Conservation (phyloP, 495 filamentous ascomycete genomes). For the Ramalina intermedia region DNA sequence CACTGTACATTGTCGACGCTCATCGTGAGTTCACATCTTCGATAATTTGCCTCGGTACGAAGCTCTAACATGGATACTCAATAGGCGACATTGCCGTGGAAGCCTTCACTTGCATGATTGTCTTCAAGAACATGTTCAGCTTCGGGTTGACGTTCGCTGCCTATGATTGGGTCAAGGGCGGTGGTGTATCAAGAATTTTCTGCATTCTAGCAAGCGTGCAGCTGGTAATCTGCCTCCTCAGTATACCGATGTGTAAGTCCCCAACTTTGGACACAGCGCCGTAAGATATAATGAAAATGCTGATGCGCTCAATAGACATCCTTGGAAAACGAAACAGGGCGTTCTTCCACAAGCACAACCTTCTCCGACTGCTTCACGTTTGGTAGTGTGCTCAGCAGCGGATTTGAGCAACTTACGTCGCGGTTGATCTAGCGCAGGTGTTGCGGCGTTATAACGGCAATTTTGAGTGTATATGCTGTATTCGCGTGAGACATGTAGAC, state of each 20-base stretch:
- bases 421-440: neutral
- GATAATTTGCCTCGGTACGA: neutral
- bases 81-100: conserved; percentile 72
- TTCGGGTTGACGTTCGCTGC: conserved; percentile 73
- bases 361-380: conserved; percentile 42
- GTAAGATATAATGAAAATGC: neutral
- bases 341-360: conserved; percentile 56
- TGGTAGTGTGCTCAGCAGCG: conserved; percentile 11
- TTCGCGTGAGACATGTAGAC: no score
- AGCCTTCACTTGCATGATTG: conserved; percentile 75
- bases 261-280: neutral
- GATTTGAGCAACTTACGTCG: neutral
- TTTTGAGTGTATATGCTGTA: neutral
- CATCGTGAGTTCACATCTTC: conserved; percentile 45
- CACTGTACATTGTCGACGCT: conserved; percentile 88
- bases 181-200: conserved; percentile 49
- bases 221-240: conserved; percentile 54
- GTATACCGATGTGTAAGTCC: conserved; percentile 63
- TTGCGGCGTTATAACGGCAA: neutral
- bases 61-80: neutral
- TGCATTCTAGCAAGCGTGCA: conserved; percentile 61
- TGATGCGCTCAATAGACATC: conserved; percentile 40
- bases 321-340: conserved; percentile 65
- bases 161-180: conserved; percentile 59
- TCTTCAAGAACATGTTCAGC: conserved; percentile 90